These are phyloP conservation scores for Neofusicoccum umdonicola DNA, from an alignment of 2,329 filamentous ascomycete species.

Conservation along the genomic window DNA sequence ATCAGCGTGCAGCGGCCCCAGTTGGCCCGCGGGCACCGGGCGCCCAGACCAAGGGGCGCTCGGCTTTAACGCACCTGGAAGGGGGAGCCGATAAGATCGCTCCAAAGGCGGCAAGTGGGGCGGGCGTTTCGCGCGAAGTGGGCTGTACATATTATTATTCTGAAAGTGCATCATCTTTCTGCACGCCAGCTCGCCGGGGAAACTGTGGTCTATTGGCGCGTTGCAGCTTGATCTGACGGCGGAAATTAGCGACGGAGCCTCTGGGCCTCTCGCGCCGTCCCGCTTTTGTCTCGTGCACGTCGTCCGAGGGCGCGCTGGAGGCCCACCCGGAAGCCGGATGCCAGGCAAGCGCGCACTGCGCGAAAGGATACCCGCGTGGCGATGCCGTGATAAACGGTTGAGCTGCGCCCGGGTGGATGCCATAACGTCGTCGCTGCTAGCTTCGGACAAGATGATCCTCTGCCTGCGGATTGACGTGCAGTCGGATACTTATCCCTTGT, in stretches of 20 bases:
- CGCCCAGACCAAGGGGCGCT: constrained; percentile 9
- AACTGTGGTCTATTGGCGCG: neutral
- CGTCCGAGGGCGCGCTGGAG: neutral
- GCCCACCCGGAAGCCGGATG: constrained; percentile 9
- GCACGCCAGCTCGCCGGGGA: constrained; percentile 2
- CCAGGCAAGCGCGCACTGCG: neutral
- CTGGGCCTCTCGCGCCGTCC: constrained; percentile 6
- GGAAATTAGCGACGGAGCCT: constrained; percentile 12
- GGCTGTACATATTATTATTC: constrained; percentile 7
- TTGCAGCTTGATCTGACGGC: neutral
- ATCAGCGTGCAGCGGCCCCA: neutral
- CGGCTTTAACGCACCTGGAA: neutral
- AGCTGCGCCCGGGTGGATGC: constrained; percentile 1
- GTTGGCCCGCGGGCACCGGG: neutral
- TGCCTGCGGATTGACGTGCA: constrained; percentile 6
- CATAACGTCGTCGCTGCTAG: constrained; percentile 7
- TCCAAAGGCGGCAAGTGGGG: constrained; percentile 16
- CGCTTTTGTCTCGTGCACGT: constrained; percentile 13
- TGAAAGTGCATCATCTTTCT: constrained; percentile 13
- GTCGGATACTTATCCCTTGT: constrained; percentile 9
- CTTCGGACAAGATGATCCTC: constrained; percentile 7
- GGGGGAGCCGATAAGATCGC: constrained; percentile 10
- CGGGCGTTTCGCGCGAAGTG: constrained; percentile 16
- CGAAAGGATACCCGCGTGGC: constrained; percentile 6
- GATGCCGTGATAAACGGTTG: constrained; percentile 13